phyloP scores from a whole-genome alignment of 805 yeast genomes.

The Isabelozyma gotoi region DNA sequence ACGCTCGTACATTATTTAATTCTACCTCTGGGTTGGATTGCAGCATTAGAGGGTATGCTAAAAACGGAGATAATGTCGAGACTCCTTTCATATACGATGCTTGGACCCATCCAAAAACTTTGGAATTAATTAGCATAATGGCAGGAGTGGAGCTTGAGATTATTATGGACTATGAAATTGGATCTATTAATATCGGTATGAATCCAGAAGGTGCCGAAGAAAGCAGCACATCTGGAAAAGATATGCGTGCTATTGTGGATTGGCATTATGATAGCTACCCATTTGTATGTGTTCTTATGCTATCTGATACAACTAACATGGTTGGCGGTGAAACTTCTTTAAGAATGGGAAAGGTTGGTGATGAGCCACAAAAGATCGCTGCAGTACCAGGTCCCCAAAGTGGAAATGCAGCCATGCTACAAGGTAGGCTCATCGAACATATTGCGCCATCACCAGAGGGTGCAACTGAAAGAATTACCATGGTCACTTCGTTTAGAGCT shows the following conservation, averaged over 20 bases:
- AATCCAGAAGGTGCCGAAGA: constrained; percentile 28
- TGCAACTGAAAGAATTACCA: constrained; percentile 36
- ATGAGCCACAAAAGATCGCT: constrained; percentile 10
- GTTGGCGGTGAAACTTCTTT: constrained; percentile 61
- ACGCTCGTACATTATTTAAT: constrained; percentile 25
- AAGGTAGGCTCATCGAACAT: constrained; percentile 42
- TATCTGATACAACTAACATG: constrained; percentile 57
- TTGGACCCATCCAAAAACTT: constrained; percentile 27
- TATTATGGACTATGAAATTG: constrained; percentile 58
- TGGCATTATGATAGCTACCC: constrained; percentile 70
- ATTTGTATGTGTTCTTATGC: constrained; percentile 65
- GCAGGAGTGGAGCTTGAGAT: constrained; percentile 58
- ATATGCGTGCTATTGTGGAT: constrained; percentile 55
- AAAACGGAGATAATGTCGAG: constrained; percentile 11
- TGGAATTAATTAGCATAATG: constrained; percentile 38
- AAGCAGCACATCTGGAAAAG: constrained; percentile 24
- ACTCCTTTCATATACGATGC: constrained; percentile 25
- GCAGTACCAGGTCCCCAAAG: constrained; percentile 27
- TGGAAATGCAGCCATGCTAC: constrained; percentile 39
- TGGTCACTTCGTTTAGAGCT: constrained; percentile 41
- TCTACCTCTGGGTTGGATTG: constrained; percentile 29
- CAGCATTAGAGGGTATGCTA: constrained; percentile 23
- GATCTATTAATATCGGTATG: constrained; percentile 50
- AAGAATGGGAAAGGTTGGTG: constrained; percentile 39
- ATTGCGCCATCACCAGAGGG: constrained; percentile 39